Evolutionary conservation across 1,139 yeast species (phyloP), one percentile per base, ranked within the genome.

Genomic region (Blastobotrys indianensis): DNA sequence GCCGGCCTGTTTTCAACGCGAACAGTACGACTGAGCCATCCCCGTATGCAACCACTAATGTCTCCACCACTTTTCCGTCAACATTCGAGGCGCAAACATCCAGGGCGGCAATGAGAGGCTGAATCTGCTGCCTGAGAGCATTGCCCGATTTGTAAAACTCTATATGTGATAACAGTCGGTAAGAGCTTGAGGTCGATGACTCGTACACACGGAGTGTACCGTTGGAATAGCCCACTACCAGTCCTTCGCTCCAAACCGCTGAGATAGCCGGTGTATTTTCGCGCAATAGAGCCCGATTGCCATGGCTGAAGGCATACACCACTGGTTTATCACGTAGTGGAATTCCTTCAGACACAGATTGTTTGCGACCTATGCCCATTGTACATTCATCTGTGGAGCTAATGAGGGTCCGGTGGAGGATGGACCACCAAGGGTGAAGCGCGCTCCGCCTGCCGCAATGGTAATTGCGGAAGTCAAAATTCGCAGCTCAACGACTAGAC

Each of bases 1-100:
- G 37, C 28, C 44, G 43, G 2, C 58, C 59, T 1, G 51, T 41
- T 2, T 49, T 48, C 11, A 54, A 30, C 31, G 41, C 47, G 32
- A 51, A 54, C 32, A 45, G 29, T 16, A 42, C 44, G 5, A 51
- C 9, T 11, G 41, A 32, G 2, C 52, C 51, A 30, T 50, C 48
- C 2, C 41, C 42, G 40, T 41, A 45, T 10, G 47, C 54, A 9
- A 44, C 54, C 23, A 42, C 43, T 30, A 51, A 32, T 9, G 28
- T 38, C 35, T 44, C 45, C 7, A 35, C 29, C 9, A 20, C 17
- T 9, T 33, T 42, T 4, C 36, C 48, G 17, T n/a, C 13, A 4
- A 11, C 32, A 31, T 23, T 33, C 33, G 23, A 11, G 5, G 25
- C 28, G 25, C 25, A 32, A 13, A 37, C 37, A 4, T 45, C 37